Percentiles rank a stretch among this genome's conserved stretches.
phyloP scores from a whole-genome alignment of 1,284 basidiomycete genomes.

The Vanrija pseudolonga region DNA sequence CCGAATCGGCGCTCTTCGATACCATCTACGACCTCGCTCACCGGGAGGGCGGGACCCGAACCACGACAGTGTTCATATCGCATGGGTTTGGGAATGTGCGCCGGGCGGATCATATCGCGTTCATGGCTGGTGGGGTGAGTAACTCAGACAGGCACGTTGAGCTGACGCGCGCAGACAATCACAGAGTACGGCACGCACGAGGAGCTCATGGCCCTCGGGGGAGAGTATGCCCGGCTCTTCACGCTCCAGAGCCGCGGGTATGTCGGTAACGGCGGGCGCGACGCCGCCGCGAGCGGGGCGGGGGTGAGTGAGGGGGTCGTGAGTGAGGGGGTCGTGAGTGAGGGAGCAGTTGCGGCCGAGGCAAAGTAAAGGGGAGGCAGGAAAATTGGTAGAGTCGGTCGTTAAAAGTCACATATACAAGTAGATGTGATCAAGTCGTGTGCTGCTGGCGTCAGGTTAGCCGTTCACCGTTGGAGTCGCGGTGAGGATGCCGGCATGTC shows the following conservation, averaged over 20 bases:
- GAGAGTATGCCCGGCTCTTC: conserved; percentile 4
- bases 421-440: too few species aligned
- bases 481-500: too few species aligned
- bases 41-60: conserved; percentile 25
- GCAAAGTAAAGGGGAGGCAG: too few species aligned
- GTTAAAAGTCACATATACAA: too few species aligned
- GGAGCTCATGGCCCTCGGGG: conserved; percentile 58
- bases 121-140: conserved; percentile 11
- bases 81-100: conserved; percentile 58
- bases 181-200: conserved; percentile 75
- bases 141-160: conserved; percentile 69
- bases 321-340: too few species aligned
- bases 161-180: conserved; percentile 55
- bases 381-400: too few species aligned
- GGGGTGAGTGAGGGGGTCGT: too few species aligned
- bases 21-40: conserved; percentile 29
- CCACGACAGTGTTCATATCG: conserved; percentile 77
- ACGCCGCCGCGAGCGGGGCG: too few species aligned
- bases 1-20: conserved; percentile 67
- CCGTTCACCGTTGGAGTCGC: too few species aligned
- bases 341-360: too few species aligned
- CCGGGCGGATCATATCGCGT: conserved; percentile 57
- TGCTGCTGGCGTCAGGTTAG: too few species aligned
- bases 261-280: too few species aligned
- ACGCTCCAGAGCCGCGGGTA: background rate